These are phyloP conservation scores for Fusarium heterosporum DNA, from an alignment of 2,329 filamentous ascomycete genomes.

Conservation along the genomic window DNA sequence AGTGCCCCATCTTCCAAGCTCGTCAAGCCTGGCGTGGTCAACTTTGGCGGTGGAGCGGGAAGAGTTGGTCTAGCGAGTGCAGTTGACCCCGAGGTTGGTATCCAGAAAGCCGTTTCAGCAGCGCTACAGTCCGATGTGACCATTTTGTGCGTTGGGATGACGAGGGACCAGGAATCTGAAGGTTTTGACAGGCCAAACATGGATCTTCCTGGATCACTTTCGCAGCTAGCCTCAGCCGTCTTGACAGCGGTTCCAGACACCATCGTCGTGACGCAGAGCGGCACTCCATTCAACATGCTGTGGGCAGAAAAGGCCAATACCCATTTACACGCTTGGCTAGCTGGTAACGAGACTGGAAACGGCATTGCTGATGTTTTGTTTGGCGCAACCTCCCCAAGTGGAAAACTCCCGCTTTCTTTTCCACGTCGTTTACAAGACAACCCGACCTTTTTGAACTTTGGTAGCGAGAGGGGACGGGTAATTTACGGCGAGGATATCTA, in stretches of 20 bases:
- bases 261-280: background rate
- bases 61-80: background rate
- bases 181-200: background rate
- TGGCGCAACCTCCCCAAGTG: background rate
- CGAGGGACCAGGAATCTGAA: background rate
- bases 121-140: background rate
- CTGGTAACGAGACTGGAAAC: background rate
- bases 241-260: background rate
- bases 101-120: background rate
- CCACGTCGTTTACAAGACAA: background rate
- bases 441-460: background rate
- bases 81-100: background rate
- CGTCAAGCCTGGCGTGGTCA: background rate
- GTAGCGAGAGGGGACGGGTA: background rate
- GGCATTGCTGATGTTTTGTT: constrained; percentile 4
- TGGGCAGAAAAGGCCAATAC: background rate
- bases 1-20: background rate
- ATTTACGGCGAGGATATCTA: background rate
- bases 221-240: background rate
- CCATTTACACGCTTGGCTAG: background rate
- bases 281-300: background rate
- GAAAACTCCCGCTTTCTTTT: background rate
- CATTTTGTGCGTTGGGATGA: background rate
- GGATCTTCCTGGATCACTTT: background rate
- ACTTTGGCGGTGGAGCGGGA: background rate